Evolutionary conservation across 169 alveolate genomes (phyloP).

Genomic region (Eimeria brunetti): DNA sequence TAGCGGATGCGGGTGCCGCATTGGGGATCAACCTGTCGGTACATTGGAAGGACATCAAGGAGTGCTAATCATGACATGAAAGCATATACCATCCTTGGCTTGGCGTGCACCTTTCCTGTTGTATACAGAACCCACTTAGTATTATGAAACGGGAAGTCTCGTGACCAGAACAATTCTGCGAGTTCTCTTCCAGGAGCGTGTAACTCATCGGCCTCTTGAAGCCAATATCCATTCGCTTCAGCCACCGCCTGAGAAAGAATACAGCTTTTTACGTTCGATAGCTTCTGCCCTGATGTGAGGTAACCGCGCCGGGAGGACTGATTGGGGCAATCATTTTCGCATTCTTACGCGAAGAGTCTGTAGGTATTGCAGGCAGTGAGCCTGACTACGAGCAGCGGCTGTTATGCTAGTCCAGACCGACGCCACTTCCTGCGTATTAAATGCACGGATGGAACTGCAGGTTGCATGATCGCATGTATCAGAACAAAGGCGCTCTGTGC

Average conservation of each 20-base stretch:
- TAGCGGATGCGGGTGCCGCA: neutral
- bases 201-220: neutral
- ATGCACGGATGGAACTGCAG: conserved; percentile 1
- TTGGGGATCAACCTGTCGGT: neutral
- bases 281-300: neutral
- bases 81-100: neutral
- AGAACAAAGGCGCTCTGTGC: neutral
- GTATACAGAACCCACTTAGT: conserved; percentile 1
- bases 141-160: conserved; percentile 9
- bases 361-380: conserved; percentile 46
- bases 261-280: neutral
- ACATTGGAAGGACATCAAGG: neutral
- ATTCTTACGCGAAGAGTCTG: conserved; percentile 28
- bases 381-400: conserved; percentile 60
- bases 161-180: conserved; percentile 26
- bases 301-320: neutral
- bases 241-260: conserved; percentile 44
- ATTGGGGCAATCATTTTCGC: neutral
- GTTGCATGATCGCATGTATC: neutral
- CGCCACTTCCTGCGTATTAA: conserved; percentile 60
- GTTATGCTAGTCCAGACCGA: conserved; percentile 39
- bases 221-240: conserved; percentile 25
- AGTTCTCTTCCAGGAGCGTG: conserved; percentile 7
- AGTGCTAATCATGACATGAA: neutral
- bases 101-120: neutral